A percentile compares a stretch with the other conserved stretches of the same genome.
Conservation (phyloP, 345 rosid species). For the Euphorbia pulcherrima region DNA sequence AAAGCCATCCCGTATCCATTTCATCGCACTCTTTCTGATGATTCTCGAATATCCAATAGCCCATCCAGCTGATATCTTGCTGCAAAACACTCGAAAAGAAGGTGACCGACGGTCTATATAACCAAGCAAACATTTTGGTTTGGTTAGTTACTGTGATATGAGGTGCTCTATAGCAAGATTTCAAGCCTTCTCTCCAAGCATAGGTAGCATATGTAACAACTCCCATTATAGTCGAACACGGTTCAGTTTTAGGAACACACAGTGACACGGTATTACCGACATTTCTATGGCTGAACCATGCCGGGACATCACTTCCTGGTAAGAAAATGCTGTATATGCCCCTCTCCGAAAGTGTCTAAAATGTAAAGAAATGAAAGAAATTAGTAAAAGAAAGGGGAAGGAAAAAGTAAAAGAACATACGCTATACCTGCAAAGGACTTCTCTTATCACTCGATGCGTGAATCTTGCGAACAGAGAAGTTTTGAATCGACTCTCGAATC, state of each 20-base stretch:
- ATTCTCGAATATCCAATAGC: constrained; percentile 18
- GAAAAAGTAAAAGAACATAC: background rate
- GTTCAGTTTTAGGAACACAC: constrained; percentile 2
- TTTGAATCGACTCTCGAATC: background rate
- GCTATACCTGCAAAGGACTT: constrained; percentile 9
- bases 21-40: background rate
- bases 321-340: constrained; percentile 11
- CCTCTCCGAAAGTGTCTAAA: constrained; percentile 2
- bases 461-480: background rate
- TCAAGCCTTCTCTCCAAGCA: background rate
- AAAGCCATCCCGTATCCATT: background rate
- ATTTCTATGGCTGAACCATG: constrained; percentile 13
- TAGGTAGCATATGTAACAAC: constrained; percentile 3
- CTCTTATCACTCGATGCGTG: background rate
- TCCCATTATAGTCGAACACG: background rate
- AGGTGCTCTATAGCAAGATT: background rate
- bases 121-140: constrained; percentile 9
- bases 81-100: background rate
- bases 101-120: constrained; percentile 1
- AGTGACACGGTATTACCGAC: background rate
- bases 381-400: background rate
- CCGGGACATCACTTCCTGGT: background rate
- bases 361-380: background rate
- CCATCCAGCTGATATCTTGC: constrained; percentile 17
- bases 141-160: too few relatives aligned